These are phyloP conservation scores for Glycyrrhiza uralensis DNA, from an alignment of 306 rosid genomes.

Conservation along the genomic window DNA sequence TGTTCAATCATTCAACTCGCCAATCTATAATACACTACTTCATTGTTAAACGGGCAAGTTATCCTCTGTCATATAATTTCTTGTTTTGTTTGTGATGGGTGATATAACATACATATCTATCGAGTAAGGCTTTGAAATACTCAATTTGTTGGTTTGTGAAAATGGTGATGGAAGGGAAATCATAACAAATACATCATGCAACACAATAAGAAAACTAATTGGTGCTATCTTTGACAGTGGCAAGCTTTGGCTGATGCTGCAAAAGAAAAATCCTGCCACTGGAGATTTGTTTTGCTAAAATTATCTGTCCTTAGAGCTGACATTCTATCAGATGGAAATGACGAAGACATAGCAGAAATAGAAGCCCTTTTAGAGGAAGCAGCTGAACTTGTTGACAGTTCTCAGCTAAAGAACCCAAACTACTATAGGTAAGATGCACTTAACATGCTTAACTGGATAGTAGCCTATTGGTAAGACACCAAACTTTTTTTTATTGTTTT, in stretches of 20 bases:
- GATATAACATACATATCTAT: neutral
- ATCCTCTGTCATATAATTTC: neutral
- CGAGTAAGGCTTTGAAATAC: neutral
- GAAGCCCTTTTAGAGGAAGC: constrained; percentile 91
- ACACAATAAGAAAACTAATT: constrained; percentile 1
- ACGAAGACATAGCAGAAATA: constrained; percentile 68
- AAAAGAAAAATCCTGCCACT: constrained; percentile 72
- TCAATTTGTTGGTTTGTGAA: constrained; percentile 1
- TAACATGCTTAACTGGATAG: neutral
- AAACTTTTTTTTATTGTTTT: neutral
- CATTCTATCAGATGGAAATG: constrained; percentile 63
- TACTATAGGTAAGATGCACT: constrained; percentile 63
- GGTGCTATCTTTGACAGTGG: constrained; percentile 60
- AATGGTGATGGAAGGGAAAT: neutral
- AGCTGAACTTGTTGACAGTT: constrained; percentile 77
- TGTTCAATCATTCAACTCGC: neutral
- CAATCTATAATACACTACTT: neutral
- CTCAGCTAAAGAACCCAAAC: constrained; percentile 74
- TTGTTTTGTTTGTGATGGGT: neutral
- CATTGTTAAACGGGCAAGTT: neutral
- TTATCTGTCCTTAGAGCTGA: constrained; percentile 81
- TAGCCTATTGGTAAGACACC: neutral
- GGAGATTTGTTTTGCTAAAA: constrained; percentile 86
- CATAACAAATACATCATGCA: neutral
- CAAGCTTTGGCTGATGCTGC: constrained; percentile 87